Evolutionary conservation across 441 rosid species (phyloP), one percentile per base, ranked within the genome.

Genomic region (Capsella rubella): DNA sequence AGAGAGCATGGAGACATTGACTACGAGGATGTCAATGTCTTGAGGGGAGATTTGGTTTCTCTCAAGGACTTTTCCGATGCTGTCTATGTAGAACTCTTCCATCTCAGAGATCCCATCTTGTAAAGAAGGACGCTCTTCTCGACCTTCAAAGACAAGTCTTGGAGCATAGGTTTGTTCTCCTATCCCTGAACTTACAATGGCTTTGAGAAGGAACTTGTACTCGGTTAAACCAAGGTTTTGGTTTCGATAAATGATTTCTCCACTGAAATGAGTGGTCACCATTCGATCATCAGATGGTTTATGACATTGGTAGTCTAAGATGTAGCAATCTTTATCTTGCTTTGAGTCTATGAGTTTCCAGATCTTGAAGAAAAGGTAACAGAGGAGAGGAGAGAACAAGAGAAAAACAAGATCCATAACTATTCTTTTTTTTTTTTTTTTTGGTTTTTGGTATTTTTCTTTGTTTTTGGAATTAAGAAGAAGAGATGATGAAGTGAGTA

Each of bases 1-100:
- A 6, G 98, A 5, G 1, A 89, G 59, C 96, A 92, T 89, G 3
- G 99, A 89, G 11, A 95, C 84, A 4, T 95, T 95, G 25, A 95
- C 96, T 28, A 92, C 89, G 4, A 95, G 86, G 31, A 88, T 77
- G 57, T 92, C 96, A 32, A 95, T 81, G 53, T 92, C 90, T 52
- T 78, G 43, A 37, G 97, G 82, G 0, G 91, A 82, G 50, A 91
- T 42, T 15, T 87, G 82, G 13, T 91, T 75, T 78, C 95, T 85
- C 46, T 78, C 57, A n/a, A 93, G 64, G 67, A 91, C 67, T 58
- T 85, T 89, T 0, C 54, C 82, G 2, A 93, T 77, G 82, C 87
- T 86, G 43, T 89, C 95, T 1, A 71, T 11, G 53, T 86, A 90
- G 49, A 93, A 87, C 72, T 91, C 98, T 4, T 93, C 96, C 95